Percentiles rank a stretch among this genome's conserved stretches.
phyloP scores from a whole-genome alignment of 2,329 filamentous ascomycete genomes.

The Pseudonectria foliicola region DNA sequence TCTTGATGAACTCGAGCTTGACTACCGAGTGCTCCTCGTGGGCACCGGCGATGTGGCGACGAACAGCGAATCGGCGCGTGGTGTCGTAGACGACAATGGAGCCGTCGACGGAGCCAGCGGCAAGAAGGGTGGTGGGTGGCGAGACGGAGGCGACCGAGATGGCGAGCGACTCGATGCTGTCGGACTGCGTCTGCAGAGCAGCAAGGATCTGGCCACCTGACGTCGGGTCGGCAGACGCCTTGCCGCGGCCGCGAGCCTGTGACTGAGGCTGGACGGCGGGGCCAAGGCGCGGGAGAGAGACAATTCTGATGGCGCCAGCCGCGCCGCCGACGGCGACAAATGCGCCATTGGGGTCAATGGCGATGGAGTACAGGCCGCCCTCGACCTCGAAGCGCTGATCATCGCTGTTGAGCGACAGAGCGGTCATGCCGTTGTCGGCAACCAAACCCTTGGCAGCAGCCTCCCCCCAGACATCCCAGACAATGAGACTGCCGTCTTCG shows the following conservation, averaged over 20 bases:
- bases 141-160: slow-evolving; percentile 39
- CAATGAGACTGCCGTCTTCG: slow-evolving; percentile 82
- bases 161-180: slow-evolving; percentile 69
- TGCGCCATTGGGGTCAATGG: slow-evolving; percentile 69
- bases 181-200: slow-evolving; percentile 68
- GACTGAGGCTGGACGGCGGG: slow-evolving; percentile 17
- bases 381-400: slow-evolving; percentile 92
- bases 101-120: slow-evolving; percentile 63
- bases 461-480: slow-evolving; percentile 84
- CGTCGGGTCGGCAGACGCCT: slow-evolving; percentile 30
- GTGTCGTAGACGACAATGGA: slow-evolving; percentile 83
- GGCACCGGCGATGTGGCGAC: slow-evolving; percentile 71
- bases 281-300: slow-evolving; percentile 67
- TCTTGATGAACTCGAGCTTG: slow-evolving; percentile 77
- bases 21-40: slow-evolving; percentile 89
- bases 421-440: slow-evolving; percentile 51
- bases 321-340: slow-evolving; percentile 85
- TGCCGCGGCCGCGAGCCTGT: slow-evolving; percentile 23
- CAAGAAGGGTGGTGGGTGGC: slow-evolving; percentile 49
- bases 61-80: slow-evolving; percentile 76
- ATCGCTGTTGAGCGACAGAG: slow-evolving; percentile 67
- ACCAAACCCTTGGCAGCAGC: slow-evolving; percentile 53
- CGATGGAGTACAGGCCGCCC: slow-evolving; percentile 83
- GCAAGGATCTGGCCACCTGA: slow-evolving; percentile 63
- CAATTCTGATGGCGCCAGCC: slow-evolving; percentile 75